Conservation (phyloP, 169 alveolate genomes). For the Condylostoma magnum region DNA sequence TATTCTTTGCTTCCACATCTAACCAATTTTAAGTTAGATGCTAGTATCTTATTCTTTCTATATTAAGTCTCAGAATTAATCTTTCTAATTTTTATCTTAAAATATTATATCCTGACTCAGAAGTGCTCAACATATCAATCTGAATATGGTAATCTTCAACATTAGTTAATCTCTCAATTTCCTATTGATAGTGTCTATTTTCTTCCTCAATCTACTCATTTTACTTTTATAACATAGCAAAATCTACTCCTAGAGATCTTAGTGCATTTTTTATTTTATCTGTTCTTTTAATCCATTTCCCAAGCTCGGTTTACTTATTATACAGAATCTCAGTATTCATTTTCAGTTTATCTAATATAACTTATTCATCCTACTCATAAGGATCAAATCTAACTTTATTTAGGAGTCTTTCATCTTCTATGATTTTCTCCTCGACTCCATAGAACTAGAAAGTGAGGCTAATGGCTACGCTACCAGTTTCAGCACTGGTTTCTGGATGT, state of each 20-base stretch:
- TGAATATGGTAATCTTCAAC: conserved; percentile 51
- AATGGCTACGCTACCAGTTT: not conserved
- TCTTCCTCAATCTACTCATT: conserved; percentile 43
- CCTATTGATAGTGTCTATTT: conserved; percentile 33
- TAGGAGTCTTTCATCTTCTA: conserved; percentile 52
- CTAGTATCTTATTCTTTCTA: not conserved
- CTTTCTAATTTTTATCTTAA: conserved; percentile 38
- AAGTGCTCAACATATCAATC: conserved; percentile 47
- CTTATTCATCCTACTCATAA: conserved; percentile 46
- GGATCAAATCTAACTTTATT: conserved; percentile 48
- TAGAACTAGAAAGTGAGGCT: not conserved
- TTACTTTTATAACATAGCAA: conserved; percentile 35
- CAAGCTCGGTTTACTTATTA: conserved; percentile 38
- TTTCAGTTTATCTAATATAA: conserved; percentile 41
- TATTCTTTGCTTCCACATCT: conserved; percentile 21
- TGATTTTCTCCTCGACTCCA: conserved; percentile 48
- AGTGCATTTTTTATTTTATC: conserved; percentile 49
- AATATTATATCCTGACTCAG: conserved; percentile 44
- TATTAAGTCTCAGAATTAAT: not conserved
- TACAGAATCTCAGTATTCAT: conserved; percentile 34
- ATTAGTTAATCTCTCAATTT: conserved; percentile 40
- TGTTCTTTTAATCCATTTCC: conserved; percentile 44
- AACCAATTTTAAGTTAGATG: conserved; percentile 6
- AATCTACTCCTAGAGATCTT: conserved; percentile 41
- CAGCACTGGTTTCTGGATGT: conserved; percentile 1